Evolutionary conservation across 441 rosid genomes (phyloP), one percentile per base, ranked within the genome.

Genomic region (Eruca vesicaria): DNA sequence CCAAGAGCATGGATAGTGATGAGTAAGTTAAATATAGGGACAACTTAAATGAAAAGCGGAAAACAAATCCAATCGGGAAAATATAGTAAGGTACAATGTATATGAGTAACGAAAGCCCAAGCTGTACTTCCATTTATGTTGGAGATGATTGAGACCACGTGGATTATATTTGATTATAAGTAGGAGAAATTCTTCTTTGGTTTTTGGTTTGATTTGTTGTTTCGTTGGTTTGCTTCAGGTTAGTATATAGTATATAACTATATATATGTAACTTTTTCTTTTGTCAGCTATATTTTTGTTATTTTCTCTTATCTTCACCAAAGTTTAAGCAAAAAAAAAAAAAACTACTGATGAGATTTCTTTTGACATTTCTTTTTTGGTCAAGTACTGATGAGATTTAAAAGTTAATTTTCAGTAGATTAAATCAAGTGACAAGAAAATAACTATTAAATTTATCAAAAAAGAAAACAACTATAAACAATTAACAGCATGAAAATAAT

Each of bases 121-220:
- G 61, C 73, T 78, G 81, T 78, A 78, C 81, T 78, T 78, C 74
- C 81, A 73, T 78, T 78, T 16, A 67, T 68, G 74, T 72, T 62
- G 81, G 74, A 78, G 73, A 78, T 78, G 74, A 67, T 67, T 78
- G 53, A 21, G 59, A 66, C 41, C 73, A 78, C 69, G 70, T 78
- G 77, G 66, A 72, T 60, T 59, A 33, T 69, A 32, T 56, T 64
- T 38, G 50, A 53, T 16, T 28, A 14, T 0, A 63, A 66, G 48
- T 18, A 18, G 0, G 7, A 9, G 2, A 33, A 33, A 16, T 33
- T 59, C 4, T 59, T 57, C 23, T 20, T 29, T 20, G 57, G 21
- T 19, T 65, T 66, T 43, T 0, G 61, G 35, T 32, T 62, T 66
- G 9, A 12, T 64, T 31, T 66, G 36, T 57, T 2, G 15, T 28